phyloP scores from a whole-genome alignment of 345 rosid genomes.

The Hevea brasiliensis region DNA sequence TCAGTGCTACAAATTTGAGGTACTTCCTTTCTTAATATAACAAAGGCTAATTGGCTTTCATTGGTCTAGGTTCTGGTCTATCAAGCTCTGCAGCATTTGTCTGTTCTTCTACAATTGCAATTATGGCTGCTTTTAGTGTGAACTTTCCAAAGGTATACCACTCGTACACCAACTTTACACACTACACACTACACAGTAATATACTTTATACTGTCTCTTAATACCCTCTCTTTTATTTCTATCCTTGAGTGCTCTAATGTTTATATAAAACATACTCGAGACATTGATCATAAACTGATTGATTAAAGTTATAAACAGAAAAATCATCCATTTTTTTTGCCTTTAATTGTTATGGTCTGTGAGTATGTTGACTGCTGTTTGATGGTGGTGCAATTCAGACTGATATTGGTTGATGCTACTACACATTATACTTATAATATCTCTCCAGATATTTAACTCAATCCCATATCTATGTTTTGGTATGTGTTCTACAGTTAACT shows the following conservation, averaged over 20 bases:
- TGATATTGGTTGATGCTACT: background rate
- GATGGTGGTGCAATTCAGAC: background rate
- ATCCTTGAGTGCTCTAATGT: background rate
- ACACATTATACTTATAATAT: background rate
- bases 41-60: background rate
- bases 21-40: background rate
- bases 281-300: background rate
- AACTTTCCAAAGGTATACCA: constrained; percentile 70
- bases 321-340: too few relatives aligned
- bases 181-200: background rate
- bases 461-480: background rate
- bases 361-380: background rate
- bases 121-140: constrained; percentile 75
- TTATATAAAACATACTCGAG: background rate
- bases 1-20: background rate
- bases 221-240: too few relatives aligned
- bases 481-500: background rate
- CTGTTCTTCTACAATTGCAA: constrained; percentile 87
- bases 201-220: background rate
- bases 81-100: constrained; percentile 98
- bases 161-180: constrained; percentile 1
- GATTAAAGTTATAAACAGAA: too few relatives aligned
- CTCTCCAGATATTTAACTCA: too few relatives aligned
- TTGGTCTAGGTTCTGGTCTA: constrained; percentile 74
- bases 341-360: too few relatives aligned